Evolutionary conservation across 108 stramenopile genomes (phyloP), one percentile per base, ranked within the genome.

Genomic region (Discostella stelligeroides): DNA sequence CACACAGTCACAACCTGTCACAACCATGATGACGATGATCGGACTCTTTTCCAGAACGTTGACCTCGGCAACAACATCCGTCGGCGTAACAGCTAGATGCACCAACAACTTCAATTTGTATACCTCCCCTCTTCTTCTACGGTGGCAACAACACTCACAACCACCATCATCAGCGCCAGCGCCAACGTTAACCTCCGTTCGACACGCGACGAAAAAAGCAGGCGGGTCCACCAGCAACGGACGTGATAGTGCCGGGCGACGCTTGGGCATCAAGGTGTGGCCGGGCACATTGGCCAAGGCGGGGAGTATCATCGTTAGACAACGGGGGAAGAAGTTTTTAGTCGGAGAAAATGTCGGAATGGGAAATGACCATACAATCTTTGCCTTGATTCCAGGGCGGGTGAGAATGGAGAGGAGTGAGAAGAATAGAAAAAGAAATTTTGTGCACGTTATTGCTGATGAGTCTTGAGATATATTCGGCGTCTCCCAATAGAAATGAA

Each of bases 351-450:
- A 91, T 59, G 97, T 97, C 13, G 92, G 94, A 17, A 85, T 96
- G 81, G 97, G 97, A 23, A 91, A 88, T 58, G 96, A 97, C 84
- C 96, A 99, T 68, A 99, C 98, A 7, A 58, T 99, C 9, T 99
- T 91, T 78, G 96, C 96, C 53, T 82, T 87, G 65, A 45, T 34
- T 14, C 77, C 75, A 3, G 98, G 98, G 8, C 61, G 82, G 21
- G 96, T 99, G 2, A 64, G 75, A 47, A 93, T 96, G 84, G 88
- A 86, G 21, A 80, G 76, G 66, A 75, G 86, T 58, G 48, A 43
- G 13, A 83, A 83, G 34, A 87, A 88, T 70, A 81, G 73, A 18
- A 90, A 86, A 64, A 75, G 89, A 50, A 90, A 86, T 68, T 85
- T 93, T 2, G 88, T 90, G 7, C 89, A 93, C 70, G 78, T 93